Base-by-base conservation (phyloP, 148 eudicot genomes). In the Heliosperma pusillum region DNA sequence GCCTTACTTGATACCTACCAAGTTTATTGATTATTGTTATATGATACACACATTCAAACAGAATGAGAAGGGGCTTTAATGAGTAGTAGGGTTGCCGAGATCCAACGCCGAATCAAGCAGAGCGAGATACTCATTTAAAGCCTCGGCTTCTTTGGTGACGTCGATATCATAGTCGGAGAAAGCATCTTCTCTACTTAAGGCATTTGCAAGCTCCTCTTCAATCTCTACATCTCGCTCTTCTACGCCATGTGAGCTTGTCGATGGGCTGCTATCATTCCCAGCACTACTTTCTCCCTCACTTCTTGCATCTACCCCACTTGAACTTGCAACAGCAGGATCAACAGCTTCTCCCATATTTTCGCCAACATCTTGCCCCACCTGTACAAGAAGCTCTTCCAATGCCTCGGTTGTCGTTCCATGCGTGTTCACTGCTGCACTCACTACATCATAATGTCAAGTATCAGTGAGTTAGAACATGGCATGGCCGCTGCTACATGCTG, bases 111-210 rank as follows among this genome's bases (percentile, higher is more conserved):
- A 83, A 72, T 84, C 83, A 25, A 90, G 80, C 66, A 88, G 61
- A 55, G 92, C 89, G 77, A 94, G 73, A 76, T 94, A 94, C 84
- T 91, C 98, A 10, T 74, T 78, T 33, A 94, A 82, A 61, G 98
- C 98, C 80, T 91, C 98, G 45, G 89, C 96, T 90, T 94, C 98
- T 86, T 79, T 86, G 1, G 89, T 87, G 45, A 94, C 87, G 78
- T 94, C 97, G n/a, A 92, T 88, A 68, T 94, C 97, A 74, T 94
- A 94, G 76, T 94, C 97, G 4, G 97, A 83, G 30, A 86, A 86
- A 0, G 89, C 89, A 80, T 94, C 97, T 60, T 76, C 85, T 50
- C 76, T 81, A 26, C 74, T 77, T 7, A 94, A 77, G 69, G 88
- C 90, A 61, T 64, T 66, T 4, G 93, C 80, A 2, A 94, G 84